Evolutionary conservation across 768 basidiomycete genomes (phyloP), one percentile per base, ranked within the genome.

Genomic region (Termitomyces sp.): DNA sequence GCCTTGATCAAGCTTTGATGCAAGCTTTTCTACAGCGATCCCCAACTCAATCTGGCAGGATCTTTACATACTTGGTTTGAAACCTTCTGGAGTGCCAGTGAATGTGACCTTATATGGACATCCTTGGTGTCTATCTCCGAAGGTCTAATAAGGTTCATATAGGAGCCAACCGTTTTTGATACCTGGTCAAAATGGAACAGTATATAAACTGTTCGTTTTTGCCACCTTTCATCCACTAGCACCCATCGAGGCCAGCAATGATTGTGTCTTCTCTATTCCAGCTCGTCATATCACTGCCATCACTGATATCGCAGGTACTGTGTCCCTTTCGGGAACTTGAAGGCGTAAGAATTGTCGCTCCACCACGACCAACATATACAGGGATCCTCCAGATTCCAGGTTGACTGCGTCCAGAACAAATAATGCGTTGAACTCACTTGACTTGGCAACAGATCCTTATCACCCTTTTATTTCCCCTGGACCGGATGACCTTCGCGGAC

Each of bases 311-410:
- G 3, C 61, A 28, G 45, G 26, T 52, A 10, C 26, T 26, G 26
- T 28, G 46, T 11, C 49, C 13, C 26, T 46, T 13, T 9, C 6
- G 33, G 26, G 35, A 55, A 30, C 5, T 30, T 7, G 30, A 30
- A 26, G 61, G 61, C 18, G 57, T 62, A 3, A 46, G 20, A 2
- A 62, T 62, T 33, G 47, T 54, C 16, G 57, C 61, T 16, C 61
- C 61, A 35, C 54, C 54, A 8, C 48, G 48, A 28, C 57, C 48
- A 33, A 50, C 20, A 5, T 38, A 56, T 26, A 46, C 54, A 3
- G 61, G 57, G n/a, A 45, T 49, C 38, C 48, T 55, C 14, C 51
- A 46, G 26, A 58, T 62, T 24, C 61, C 61, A 53, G 61, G 61
- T 56, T 33, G n/a, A 26, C 6, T 28, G 2, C 7, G 20, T 14